phyloP scores from a whole-genome alignment of 2,329 filamentous ascomycete genomes.

The Hypomyces perniciosus region DNA sequence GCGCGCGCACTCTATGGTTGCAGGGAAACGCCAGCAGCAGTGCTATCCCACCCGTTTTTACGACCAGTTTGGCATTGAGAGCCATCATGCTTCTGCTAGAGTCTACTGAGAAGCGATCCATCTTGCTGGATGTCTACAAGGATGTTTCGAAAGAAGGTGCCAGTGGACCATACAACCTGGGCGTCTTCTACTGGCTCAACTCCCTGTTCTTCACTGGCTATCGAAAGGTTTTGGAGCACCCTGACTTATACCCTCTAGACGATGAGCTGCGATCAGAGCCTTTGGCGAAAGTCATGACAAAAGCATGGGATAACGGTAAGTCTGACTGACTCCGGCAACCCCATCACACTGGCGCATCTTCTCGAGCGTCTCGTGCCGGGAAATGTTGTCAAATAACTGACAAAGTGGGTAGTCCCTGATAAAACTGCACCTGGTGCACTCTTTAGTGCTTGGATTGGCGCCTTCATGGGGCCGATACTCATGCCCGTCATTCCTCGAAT shows the following conservation, averaged over 20 bases:
- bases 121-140: constrained; percentile 15
- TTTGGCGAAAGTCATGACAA: constrained; percentile 13
- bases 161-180: constrained; percentile 41
- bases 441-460: constrained; percentile 10
- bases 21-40: constrained; percentile 4
- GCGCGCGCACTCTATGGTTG: constrained; percentile 16
- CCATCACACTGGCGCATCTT: neutral
- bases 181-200: constrained; percentile 49
- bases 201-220: constrained; percentile 34
- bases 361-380: neutral
- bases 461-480: constrained; percentile 11
- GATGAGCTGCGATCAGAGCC: constrained; percentile 14
- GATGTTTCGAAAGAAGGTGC: constrained; percentile 40
- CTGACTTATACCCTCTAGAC: constrained; percentile 26
- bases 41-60: constrained; percentile 15
- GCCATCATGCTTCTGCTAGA: constrained; percentile 16
- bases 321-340: neutral
- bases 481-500: constrained; percentile 15
- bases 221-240: constrained; percentile 29
- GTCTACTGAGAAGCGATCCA: constrained; percentile 15
- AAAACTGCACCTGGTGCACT: constrained; percentile 14
- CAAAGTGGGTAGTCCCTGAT: constrained; percentile 14
- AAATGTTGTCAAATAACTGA: neutral
- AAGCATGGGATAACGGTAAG: constrained; percentile 18
- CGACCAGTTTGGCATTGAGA: constrained; percentile 12